Base-by-base conservation (phyloP, 106 monocot species). In the Chionographis japonica region DNA sequence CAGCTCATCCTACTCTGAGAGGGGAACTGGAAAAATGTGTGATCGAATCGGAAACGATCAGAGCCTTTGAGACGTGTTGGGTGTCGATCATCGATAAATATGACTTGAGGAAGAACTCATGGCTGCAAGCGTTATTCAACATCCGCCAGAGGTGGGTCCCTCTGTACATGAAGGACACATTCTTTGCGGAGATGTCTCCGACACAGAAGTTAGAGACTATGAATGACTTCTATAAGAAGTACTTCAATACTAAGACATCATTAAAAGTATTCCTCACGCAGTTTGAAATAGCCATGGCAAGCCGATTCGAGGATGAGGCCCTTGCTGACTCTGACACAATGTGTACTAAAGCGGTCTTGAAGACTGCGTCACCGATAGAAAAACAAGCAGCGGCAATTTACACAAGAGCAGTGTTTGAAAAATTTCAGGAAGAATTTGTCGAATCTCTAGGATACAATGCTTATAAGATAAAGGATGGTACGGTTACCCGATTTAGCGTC, bases 381-480 rank as follows among this genome's bases (percentile, higher is more conserved):
- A 95, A 89, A 59, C 95, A 95, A 72, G 86, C 95, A 49, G 80
- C 88, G 6, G 71, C 72, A 40, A 69, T 84, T 49, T 95, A 91
- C 71, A 91, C 95, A 54, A 84, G 72, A 52, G 69, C 82, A 4
- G 74, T 89, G 1, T 95, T 95, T 63, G 77, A 77, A 12, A 88
- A 81, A 68, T 95, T 95, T 78, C 95, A 95, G 68, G 91, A 88
- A 49, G 95, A 95, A 69, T 95, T 95, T 74, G 86, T 88, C 6
- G 83, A 95, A 66, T 95, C 91, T n/a, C 71, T 95, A 59, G 95
- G 88, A 40, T 95, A 86, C 66, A 80, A 68, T 71, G 86, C 82
- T 49, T 77, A 79, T 42, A 95, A 86, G 74, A 83, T 91, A 39
- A 83, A 82, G 71, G 86, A 88, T 78, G 91, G 88, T 1, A 38